phyloP scores from a whole-genome alignment of 371 early-diverging fungal species.

The Syncephalastrum contaminatum region DNA sequence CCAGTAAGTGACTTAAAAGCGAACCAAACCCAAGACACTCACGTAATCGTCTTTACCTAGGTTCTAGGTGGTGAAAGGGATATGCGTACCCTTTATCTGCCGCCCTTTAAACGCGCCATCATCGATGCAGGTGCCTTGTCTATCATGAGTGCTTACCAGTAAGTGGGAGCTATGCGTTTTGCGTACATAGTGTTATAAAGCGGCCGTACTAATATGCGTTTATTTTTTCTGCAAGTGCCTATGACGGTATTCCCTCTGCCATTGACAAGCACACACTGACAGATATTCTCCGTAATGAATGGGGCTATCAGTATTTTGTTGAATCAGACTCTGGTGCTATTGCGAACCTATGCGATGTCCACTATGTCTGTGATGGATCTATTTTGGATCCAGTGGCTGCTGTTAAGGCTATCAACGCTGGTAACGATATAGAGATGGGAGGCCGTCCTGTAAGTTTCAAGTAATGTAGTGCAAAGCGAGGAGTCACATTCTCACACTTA shows the following conservation, averaged over 20 bases:
- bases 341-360: conserved; percentile 15
- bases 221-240: conserved; percentile 8
- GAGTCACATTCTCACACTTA: not conserved
- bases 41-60: not conserved
- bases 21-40: not conserved
- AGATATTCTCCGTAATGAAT: conserved; percentile 34
- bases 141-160: conserved; percentile 23
- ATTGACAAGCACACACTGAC: conserved; percentile 25
- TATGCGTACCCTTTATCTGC: conserved; percentile 20
- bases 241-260: conserved; percentile 20
- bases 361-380: conserved; percentile 12
- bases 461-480: not conserved
- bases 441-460: conserved; percentile 16
- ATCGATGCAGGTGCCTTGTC: conserved; percentile 21
- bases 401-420: conserved; percentile 15
- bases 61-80: conserved; percentile 23
- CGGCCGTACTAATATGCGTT: not conserved
- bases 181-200: not conserved
- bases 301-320: conserved; percentile 30
- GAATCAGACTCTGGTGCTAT: conserved; percentile 22
- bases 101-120: conserved; percentile 21
- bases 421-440: conserved; percentile 27
- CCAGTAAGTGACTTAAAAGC: conserved; percentile 7
- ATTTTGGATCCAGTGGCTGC: conserved; percentile 14
- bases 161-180: not conserved